Conservation (phyloP, 495 filamentous ascomycete species). For the Aspergillus carlsbadensis region DNA sequence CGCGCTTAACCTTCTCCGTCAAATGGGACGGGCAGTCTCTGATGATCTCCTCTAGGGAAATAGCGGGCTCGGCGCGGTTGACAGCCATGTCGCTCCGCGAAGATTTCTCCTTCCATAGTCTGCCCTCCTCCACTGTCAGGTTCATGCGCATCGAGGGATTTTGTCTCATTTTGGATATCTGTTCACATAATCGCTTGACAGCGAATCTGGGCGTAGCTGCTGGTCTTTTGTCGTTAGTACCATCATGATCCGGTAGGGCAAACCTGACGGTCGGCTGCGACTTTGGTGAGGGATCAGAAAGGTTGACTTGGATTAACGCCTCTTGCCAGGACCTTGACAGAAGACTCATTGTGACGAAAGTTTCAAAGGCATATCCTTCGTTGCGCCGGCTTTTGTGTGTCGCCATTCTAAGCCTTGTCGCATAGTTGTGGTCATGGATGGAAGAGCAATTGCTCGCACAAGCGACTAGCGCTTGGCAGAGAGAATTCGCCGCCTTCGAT, state of each 20-base stretch:
- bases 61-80: not conserved
- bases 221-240: not conserved
- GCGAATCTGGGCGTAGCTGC: not conserved
- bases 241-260: not conserved
- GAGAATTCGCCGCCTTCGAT: not conserved
- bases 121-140: conserved; percentile 10
- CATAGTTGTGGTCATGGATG: conserved; percentile 8
- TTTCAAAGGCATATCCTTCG: conserved; percentile 2
- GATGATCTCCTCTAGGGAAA: conserved; percentile 13
- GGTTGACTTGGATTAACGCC: conserved; percentile 28
- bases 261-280: conserved; percentile 1
- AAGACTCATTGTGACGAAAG: conserved; percentile 1
- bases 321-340: conserved; percentile 7
- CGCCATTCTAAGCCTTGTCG: conserved; percentile 6
- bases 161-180: conserved; percentile 7
- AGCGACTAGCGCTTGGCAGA: conserved; percentile 1
- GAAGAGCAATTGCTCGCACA: not conserved
- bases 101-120: conserved; percentile 15
- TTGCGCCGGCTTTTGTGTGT: conserved; percentile 1
- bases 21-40: not conserved
- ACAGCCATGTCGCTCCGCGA: not conserved
- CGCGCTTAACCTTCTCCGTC: conserved; percentile 16
- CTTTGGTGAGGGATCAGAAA: conserved; percentile 32
- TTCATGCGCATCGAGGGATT: conserved; percentile 12
- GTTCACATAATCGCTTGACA: conserved; percentile 11